phyloP scores from a whole-genome alignment of 2,329 filamentous ascomycete species.

The Periconia sp. region DNA sequence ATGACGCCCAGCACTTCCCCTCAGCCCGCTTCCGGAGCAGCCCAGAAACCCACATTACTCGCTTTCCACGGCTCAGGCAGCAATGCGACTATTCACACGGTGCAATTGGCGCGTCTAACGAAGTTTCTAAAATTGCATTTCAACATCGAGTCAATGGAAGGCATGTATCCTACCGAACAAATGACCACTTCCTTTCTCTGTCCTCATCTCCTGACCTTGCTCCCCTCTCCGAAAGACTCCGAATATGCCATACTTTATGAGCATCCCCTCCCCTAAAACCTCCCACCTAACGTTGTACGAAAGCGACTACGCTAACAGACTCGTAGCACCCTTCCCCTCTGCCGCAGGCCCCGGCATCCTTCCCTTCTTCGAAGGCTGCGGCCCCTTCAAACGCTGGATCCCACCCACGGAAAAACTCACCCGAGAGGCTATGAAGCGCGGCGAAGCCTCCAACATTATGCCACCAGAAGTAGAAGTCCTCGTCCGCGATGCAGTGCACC shows the following conservation, averaged over 20 bases:
- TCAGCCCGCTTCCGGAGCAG: neutral
- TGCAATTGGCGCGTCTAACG: slow-evolving; percentile 40
- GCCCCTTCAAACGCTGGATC: slow-evolving; percentile 42
- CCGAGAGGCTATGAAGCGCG: slow-evolving; percentile 19
- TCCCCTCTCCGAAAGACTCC: neutral
- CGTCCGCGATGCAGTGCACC: slow-evolving; percentile 20
- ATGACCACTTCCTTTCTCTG: neutral
- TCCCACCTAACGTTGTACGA: too few species aligned
- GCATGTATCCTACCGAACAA: slow-evolving; percentile 14
- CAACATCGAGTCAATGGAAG: slow-evolving; percentile 30
- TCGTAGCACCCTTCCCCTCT: slow-evolving; percentile 37
- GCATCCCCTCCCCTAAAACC: neutral
- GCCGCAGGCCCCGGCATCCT: slow-evolving; percentile 43
- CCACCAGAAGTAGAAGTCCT: slow-evolving; percentile 27
- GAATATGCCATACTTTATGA: too few species aligned
- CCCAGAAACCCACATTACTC: slow-evolving; percentile 42
- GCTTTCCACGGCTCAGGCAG: slow-evolving; percentile 45
- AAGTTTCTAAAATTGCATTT: slow-evolving; percentile 31
- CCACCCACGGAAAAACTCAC: slow-evolving; percentile 24
- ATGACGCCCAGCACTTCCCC: neutral
- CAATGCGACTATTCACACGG: slow-evolving; percentile 38
- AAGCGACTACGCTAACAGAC: too few species aligned
- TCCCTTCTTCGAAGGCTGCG: slow-evolving; percentile 47
- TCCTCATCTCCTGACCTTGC: neutral
- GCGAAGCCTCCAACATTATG: slow-evolving; percentile 17